Evolutionary conservation across 1,284 basidiomycete species (phyloP), one percentile per base, ranked within the genome.

Genomic region (Leccinum olivaceoglutinosum): DNA sequence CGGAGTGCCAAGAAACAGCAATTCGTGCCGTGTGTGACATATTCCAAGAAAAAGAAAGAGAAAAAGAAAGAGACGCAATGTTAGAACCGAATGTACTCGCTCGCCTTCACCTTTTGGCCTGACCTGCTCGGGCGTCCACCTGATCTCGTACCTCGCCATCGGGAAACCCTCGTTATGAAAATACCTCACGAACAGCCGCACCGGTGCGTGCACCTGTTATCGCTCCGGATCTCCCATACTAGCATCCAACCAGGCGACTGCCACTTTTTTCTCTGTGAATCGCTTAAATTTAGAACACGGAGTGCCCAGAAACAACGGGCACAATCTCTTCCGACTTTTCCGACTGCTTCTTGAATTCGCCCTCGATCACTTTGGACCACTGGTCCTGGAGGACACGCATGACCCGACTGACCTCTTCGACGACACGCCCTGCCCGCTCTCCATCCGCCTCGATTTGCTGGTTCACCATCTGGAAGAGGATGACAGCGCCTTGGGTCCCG

Each of bases 401-500:
- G 44, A 96, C 92, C 41, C 92, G 88, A 68, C 90, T 90, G 59
- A 87, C 85, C 76, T 99, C 96, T 67, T 89, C 86, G 41, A 98
- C 87, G 61, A 98, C 95, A 90, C 88, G 44, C 94, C 95, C 75
- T 99, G 96, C 10, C 94, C 93, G 67, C 95, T 98, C 74, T 99
- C 96, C 69, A 92, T 91, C 2, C 16, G 96, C 84, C 72, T 99
- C 97, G 67, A 96, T 84, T 75, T 98, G 96, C 76, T 98, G 96
- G 74, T 98, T 98, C 71, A 99, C 90, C 90, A 97, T 96, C 78
- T 97, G 92, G 83, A 98, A 99, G 68, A 99, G 83, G 71, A 98
- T 97, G 64, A 96, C 86, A 14, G 95, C 91, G 34, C 94, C 94
- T 72, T 98, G 92, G 70, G 91, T 90, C 14, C 93, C 92, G 74